phyloP scores from a whole-genome alignment of 306 rosid species.

The Cucurbita maxima region DNA sequence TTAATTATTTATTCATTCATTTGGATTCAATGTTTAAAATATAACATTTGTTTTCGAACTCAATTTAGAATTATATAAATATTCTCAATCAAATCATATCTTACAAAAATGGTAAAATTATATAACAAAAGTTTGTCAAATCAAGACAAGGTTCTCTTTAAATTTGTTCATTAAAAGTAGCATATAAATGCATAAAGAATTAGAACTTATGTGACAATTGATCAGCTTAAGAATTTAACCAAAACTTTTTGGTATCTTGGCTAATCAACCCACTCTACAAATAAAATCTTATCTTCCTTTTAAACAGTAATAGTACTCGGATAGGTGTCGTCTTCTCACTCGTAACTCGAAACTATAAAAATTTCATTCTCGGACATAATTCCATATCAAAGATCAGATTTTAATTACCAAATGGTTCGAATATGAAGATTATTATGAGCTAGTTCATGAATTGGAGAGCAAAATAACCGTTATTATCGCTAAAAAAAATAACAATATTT shows the following conservation, averaged over 20 bases:
- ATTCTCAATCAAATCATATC: not conserved
- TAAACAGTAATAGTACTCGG: not conserved
- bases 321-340: not conserved
- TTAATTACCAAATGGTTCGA: too few relatives aligned
- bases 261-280: not conserved
- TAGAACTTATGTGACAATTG: not conserved
- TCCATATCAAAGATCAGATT: too few relatives aligned
- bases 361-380: too few relatives aligned
- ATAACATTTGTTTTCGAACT: too few relatives aligned
- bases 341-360: not conserved
- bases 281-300: not conserved
- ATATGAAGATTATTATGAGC: not conserved
- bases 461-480: not conserved
- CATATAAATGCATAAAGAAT: not conserved
- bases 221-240: not conserved
- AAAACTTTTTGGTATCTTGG: not conserved
- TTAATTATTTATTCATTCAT: too few relatives aligned
- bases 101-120: not conserved
- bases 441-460: not conserved
- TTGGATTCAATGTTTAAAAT: too few relatives aligned
- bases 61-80: not conserved
- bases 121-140: not conserved
- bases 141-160: not conserved
- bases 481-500: too few relatives aligned
- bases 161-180: too few relatives aligned